These are phyloP conservation scores for Enteropsectra breve DNA, from an alignment of 371 early-diverging fungal species.

Conservation along the genomic window DNA sequence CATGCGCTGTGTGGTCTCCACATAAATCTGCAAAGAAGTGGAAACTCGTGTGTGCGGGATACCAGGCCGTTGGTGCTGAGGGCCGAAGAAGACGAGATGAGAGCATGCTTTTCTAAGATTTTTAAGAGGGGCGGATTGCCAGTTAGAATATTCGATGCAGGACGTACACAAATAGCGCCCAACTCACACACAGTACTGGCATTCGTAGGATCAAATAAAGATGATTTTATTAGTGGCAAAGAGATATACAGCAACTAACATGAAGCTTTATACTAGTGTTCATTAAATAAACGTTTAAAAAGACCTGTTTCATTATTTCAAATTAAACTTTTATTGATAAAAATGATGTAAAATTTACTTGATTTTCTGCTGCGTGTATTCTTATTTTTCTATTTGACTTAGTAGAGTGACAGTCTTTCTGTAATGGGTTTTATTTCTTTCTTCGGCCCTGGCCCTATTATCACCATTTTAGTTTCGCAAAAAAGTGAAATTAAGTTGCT, in stretches of 20 bases:
- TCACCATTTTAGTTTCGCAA: no score
- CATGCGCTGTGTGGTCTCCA: slow-evolving; percentile 50
- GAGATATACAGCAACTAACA: neutral
- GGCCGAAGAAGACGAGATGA: slow-evolving; percentile 44
- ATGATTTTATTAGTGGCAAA: no score
- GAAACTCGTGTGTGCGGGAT: neutral
- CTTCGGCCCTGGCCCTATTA: no score
- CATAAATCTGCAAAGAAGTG: slow-evolving; percentile 3
- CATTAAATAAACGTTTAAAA: no score
- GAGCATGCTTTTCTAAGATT: slow-evolving; percentile 53
- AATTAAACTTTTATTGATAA: no score
- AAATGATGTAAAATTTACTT: no score
- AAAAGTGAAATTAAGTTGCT: no score
- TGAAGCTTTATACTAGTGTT: neutral
- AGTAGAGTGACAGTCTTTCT: no score
- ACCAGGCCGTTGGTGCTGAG: neutral
- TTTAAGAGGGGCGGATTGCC: slow-evolving; percentile 44
- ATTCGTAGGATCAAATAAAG: slow-evolving; percentile 69
- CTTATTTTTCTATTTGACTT: no score
- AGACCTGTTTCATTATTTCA: no score
- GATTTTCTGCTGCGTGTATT: no score
- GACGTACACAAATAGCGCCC: slow-evolving; percentile 86
- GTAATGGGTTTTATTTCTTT: no score
- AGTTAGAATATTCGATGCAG: slow-evolving; percentile 67
- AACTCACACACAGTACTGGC: slow-evolving; percentile 84